Base-by-base conservation (phyloP, 1,139 yeast genomes). In the Tardiomyces digboiensis region DNA sequence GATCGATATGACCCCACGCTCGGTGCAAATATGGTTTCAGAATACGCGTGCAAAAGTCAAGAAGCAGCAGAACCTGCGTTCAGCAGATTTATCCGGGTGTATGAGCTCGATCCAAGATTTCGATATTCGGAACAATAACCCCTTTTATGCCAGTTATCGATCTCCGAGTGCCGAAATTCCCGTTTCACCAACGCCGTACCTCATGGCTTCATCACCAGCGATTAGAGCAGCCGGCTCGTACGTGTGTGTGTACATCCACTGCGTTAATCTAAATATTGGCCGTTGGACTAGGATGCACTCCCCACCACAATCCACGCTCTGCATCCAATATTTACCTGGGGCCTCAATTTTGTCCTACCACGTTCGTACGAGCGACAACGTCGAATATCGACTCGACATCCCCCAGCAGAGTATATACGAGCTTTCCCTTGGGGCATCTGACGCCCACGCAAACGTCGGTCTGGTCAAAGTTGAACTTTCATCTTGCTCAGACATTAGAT, bases 11-110 rank as follows among this genome's bases (percentile, higher is more conserved):
- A 79, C 91, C 7, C 96, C 88, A 57, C 76, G 95, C 52, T 88
- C 95, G 4, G 95, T 89, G 2, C 74, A 95, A 46, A 88, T 89
- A 42, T 89, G 97, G 97, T 89, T 89, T 59, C 97, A 89, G 61
- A 89, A 89, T 60, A 71, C 93, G 54, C 67, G 97, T 49, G 96
- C 96, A 18, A 87, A 87, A 59, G 72, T 78, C 42, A 73, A 89
- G 58, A 80, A 76, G 41, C n/a, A 43, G 10, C 33, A 5, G 5
- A 26, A 26, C 16, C 8, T 5, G 33, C 33, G 10, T 5, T 26
- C 33, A 16, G 33, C 3, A n/a, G 33, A 26, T 8, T n/a, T n/a
- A 4, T 5, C 8, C 16, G 16, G 14, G 16, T 26, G 33, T 16
- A 26, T 26, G 33, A 26, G 33, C 33, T 26, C 33, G 5, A 16